These are phyloP conservation scores for Fraxinus platypoda DNA, from an alignment of 305 asterid species.

Conservation along the genomic window DNA sequence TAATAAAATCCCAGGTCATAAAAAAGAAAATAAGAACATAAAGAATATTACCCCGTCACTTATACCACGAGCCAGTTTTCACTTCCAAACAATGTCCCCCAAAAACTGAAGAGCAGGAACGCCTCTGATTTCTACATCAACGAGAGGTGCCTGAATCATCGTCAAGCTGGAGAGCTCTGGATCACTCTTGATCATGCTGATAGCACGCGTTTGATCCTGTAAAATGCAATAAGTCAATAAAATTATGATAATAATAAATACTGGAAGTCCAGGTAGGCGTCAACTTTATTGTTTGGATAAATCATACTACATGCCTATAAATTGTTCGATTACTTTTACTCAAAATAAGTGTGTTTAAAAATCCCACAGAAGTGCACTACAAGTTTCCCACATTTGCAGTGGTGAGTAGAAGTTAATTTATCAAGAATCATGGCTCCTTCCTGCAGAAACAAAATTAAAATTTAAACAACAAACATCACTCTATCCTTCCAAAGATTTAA, in stretches of 20 bases:
- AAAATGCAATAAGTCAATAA: background rate
- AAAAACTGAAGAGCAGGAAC: conserved; percentile 87
- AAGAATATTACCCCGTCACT: conserved; percentile 9
- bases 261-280: background rate
- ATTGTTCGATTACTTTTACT: background rate
- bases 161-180: conserved; percentile 57
- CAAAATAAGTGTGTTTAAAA: background rate
- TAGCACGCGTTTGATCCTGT: conserved; percentile 84
- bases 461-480: background rate
- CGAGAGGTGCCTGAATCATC: conserved; percentile 71
- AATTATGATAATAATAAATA: background rate
- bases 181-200: conserved; percentile 49
- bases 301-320: background rate
- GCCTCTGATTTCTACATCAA: conserved; percentile 90
- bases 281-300: background rate
- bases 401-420: background rate
- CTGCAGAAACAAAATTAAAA: background rate
- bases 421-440: background rate
- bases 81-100: conserved; percentile 81
- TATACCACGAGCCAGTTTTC: conserved; percentile 15
- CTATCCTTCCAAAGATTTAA: background rate
- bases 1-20: background rate
- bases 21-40: background rate
- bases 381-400: background rate
- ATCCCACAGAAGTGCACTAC: background rate